phyloP scores from a whole-genome alignment of 2,329 filamentous ascomycete genomes.

The Phaeosphaeriaceae sp. region DNA sequence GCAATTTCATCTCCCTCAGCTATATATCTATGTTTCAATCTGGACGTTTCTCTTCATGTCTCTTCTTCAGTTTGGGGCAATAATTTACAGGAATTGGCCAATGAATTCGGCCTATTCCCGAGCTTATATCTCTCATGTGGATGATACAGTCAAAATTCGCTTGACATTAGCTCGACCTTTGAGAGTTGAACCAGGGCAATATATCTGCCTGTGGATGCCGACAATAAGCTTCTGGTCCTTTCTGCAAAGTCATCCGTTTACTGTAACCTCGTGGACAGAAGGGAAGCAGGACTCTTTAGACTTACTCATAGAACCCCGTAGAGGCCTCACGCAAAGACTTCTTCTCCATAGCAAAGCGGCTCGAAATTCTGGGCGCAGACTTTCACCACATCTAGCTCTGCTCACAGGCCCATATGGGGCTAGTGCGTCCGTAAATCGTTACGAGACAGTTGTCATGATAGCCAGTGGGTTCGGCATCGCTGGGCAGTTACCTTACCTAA shows the following conservation, averaged over 20 bases:
- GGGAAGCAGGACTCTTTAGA: conserved; percentile 9
- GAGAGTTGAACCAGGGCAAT: conserved; percentile 1
- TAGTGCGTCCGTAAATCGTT: conserved; percentile 8
- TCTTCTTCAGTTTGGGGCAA: not conserved
- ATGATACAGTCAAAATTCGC: not conserved
- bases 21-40: not conserved
- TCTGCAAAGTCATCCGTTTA: conserved; percentile 11
- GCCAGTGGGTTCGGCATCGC: conserved; percentile 13
- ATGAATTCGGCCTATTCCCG: not conserved
- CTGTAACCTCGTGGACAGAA: conserved; percentile 12
- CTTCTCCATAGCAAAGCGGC: not conserved
- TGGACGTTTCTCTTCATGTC: not conserved
- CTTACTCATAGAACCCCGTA: conserved; percentile 8
- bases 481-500: conserved; percentile 14
- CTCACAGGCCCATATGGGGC: conserved; percentile 12
- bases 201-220: conserved; percentile 3
- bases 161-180: not conserved
- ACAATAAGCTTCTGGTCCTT: conserved; percentile 1
- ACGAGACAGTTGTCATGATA: conserved; percentile 17
- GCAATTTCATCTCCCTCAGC: not conserved
- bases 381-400: conserved; percentile 8
- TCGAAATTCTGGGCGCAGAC: not conserved
- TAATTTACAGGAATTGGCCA: not conserved
- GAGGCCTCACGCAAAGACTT: conserved; percentile 1
- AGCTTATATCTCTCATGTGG: conserved; percentile 2